These are phyloP conservation scores for Fusarium sp. DNA, from an alignment of 2,329 filamentous ascomycete species.

Conservation along the genomic window DNA sequence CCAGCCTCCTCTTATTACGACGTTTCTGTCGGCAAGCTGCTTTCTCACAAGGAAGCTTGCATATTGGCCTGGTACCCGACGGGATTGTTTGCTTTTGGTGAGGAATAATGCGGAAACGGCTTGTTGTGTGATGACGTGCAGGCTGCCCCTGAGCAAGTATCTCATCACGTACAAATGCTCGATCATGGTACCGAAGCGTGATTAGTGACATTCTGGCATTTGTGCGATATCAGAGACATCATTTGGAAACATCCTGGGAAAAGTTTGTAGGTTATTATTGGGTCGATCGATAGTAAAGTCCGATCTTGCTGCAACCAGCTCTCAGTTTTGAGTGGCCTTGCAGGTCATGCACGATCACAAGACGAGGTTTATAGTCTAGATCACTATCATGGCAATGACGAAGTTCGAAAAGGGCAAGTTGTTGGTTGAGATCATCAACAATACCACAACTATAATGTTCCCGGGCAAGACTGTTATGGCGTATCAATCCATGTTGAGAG, in stretches of 20 bases:
- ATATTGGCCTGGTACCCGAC: neutral
- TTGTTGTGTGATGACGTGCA: constrained; percentile 23
- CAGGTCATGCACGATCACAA: neutral
- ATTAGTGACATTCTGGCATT: neutral
- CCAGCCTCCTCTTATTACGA: neutral
- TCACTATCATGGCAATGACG: neutral
- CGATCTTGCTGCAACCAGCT: neutral
- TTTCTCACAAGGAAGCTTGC: neutral
- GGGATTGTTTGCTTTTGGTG: neutral
- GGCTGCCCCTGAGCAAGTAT: neutral
- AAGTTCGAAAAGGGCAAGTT: neutral
- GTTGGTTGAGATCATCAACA: neutral
- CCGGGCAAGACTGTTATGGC: neutral
- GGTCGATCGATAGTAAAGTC: neutral
- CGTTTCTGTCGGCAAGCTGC: neutral
- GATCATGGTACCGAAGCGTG: neutral
- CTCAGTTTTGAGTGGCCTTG: neutral
- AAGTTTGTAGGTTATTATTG: neutral
- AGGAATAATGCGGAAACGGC: neutral
- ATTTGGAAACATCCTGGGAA: neutral
- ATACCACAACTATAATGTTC: neutral
- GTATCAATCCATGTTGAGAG: neutral
- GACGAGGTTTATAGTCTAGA: neutral
- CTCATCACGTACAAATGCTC: neutral
- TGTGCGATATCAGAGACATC: neutral